A percentile compares a stretch with the other conserved stretches of the same genome.
Evolutionary conservation across 2,329 filamentous ascomycete genomes (phyloP).

Genomic region (Rutstroemia sydowiana): DNA sequence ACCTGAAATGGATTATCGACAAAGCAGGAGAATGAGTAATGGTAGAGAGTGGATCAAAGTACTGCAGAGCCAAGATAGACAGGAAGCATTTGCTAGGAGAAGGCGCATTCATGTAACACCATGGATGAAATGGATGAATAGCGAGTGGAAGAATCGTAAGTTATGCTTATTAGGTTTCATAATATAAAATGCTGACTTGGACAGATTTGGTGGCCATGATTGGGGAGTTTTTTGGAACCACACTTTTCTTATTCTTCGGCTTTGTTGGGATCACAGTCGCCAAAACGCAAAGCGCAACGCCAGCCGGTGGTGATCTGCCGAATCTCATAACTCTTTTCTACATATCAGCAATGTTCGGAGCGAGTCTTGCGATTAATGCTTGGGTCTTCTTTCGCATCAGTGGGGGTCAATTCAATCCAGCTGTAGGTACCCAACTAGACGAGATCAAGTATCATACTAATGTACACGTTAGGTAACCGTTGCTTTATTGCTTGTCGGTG

Average conservation of each 20-base stretch:
- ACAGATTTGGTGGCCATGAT: slow-evolving; percentile 25
- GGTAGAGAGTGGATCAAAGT: slow-evolving; percentile 5
- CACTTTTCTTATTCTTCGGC: slow-evolving; percentile 32
- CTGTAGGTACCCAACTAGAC: slow-evolving; percentile 16
- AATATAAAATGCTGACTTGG: background rate
- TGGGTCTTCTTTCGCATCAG: too few relatives aligned
- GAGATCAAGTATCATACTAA: background rate
- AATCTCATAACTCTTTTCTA: slow-evolving; percentile 33
- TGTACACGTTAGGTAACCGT: slow-evolving; percentile 26
- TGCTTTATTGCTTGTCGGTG: slow-evolving; percentile 32
- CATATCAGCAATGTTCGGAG: slow-evolving; percentile 28
- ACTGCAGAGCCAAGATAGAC: background rate
- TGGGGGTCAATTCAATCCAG: slow-evolving; percentile 46
- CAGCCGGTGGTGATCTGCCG: slow-evolving; percentile 14
- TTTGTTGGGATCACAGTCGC: slow-evolving; percentile 27
- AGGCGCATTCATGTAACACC: background rate
- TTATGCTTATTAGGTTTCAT: background rate
- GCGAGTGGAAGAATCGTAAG: slow-evolving; percentile 18
- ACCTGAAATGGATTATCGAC: background rate
- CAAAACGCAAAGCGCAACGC: background rate
- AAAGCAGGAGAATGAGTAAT: background rate
- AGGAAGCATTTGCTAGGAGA: background rate
- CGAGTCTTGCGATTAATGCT: slow-evolving; percentile 41
- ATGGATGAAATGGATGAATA: slow-evolving; percentile 10
- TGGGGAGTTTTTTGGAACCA: slow-evolving; percentile 30